Evolutionary conservation across 2,329 filamentous ascomycete species (phyloP).

Genomic region (Periconia sp.): DNA sequence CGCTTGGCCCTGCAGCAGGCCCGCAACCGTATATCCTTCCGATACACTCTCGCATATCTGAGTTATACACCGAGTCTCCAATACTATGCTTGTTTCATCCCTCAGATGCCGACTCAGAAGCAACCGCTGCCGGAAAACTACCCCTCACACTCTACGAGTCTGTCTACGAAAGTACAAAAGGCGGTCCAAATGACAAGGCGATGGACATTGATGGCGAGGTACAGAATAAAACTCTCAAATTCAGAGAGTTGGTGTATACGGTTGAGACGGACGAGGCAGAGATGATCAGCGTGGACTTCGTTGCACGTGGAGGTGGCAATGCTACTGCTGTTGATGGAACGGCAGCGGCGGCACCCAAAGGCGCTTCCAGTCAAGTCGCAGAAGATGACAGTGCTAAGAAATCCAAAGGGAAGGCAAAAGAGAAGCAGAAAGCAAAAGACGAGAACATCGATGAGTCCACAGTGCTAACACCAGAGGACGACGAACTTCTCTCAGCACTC

Average conservation of each 20-base stretch:
- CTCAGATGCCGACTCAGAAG: constrained; percentile 57
- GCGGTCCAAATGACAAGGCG: constrained; percentile 44
- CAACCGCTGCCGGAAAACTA: constrained; percentile 74
- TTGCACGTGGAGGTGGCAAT: constrained; percentile 83
- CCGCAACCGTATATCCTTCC: constrained; percentile 71
- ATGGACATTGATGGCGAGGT: constrained; percentile 70
- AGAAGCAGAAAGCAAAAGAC: constrained; percentile 58
- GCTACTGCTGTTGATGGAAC: constrained; percentile 64
- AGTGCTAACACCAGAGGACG: constrained; percentile 64
- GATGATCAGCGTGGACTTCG: constrained; percentile 96
- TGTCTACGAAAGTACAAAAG: constrained; percentile 47
- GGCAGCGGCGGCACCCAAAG: constrained; percentile 23
- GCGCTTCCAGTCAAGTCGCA: constrained; percentile 30
- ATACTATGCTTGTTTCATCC: constrained; percentile 89
- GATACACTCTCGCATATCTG: constrained; percentile 78
- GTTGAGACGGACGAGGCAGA: constrained; percentile 95
- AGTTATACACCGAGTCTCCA: constrained; percentile 81
- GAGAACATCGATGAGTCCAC: constrained; percentile 38
- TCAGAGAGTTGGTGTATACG: constrained; percentile 82
- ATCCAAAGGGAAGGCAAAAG: constrained; percentile 59
- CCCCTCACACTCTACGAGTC: constrained; percentile 92
- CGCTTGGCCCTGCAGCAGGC: constrained; percentile 73
- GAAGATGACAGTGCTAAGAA: constrained; percentile 54
- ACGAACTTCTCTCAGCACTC: constrained; percentile 71
- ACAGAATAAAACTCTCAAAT: constrained; percentile 63